Base-by-base conservation (phyloP, 352 stramenopile species). In the Globisporangium cylindrosporum region DNA sequence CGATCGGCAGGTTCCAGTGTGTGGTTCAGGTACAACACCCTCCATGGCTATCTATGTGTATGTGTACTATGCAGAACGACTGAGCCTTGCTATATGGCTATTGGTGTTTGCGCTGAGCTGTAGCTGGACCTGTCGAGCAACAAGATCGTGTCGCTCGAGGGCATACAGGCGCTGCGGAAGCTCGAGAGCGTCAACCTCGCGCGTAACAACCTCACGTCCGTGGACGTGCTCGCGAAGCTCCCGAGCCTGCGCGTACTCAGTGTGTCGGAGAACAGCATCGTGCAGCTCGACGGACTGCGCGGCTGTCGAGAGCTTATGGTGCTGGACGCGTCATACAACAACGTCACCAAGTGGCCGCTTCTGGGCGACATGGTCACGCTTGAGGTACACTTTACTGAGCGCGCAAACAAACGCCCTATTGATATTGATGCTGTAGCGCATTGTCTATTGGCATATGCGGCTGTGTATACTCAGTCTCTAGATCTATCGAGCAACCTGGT, bases 101-200 rank as follows among this genome's bases (percentile, higher is more conserved):
- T 59, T 18, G 12, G 12, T 57, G 22, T 59, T 59, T 27, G 6
- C 29, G 55, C 36, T 43, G 2, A 38, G 6, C n/a, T 18, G 9
- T 34, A 91, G 81, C 59, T 92, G 56, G 81, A 90, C 68, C 62
- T 92, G 1, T 92, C 81, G 25, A 71, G 73, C 4, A 92, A 90
- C 55, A 76, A 86, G 58, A 63, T 92, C 27, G 66, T 78, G 66
- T 74, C 59, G 20, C 66, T 92, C 0, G 76, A 86, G 25, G 84
- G 84, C 10, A 78, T 92, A 22, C 69, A 90, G 59, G 65, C 73
- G 7, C 74, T 92, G 20, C 64, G 36, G 5, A 61, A 54, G 6
- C 62, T 92, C 6, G 72, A 85, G 64, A 86, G 62, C 29, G 65
- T 92, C 7, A 82, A 87, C 49, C 43, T 88, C 2, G 69, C 84